A percentile compares a stretch with the other conserved stretches of the same genome.
Evolutionary conservation across 495 filamentous ascomycete species (phyloP).

Genomic region (Monascus purpureus): DNA sequence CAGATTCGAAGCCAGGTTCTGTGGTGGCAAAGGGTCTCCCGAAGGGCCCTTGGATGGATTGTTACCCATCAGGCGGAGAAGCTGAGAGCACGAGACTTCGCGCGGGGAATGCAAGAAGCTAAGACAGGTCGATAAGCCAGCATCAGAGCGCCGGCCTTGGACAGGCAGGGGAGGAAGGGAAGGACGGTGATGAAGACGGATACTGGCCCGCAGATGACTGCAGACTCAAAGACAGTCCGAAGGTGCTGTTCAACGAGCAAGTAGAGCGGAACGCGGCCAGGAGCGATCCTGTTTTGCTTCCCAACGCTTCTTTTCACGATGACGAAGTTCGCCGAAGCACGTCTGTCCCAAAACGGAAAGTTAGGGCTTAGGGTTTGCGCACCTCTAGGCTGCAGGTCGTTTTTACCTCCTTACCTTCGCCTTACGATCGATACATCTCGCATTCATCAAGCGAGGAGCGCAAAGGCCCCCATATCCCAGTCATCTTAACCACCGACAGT

Average conservation of each 20-base stretch:
- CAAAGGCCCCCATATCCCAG: no score
- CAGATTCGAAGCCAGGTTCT: conserved; percentile 9
- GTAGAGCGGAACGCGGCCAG: conserved; percentile 1
- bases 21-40: conserved; percentile 18
- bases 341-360: conserved; percentile 8
- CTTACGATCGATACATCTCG: no score
- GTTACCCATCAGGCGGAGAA: conserved; percentile 31
- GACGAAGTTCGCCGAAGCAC: conserved; percentile 11
- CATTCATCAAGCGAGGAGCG: no score
- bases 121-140: conserved; percentile 11
- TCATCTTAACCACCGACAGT: no score
- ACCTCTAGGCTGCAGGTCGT: no score
- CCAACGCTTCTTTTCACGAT: not conserved
- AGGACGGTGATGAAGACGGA: no score
- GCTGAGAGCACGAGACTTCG: conserved; percentile 3
- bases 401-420: no score
- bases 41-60: conserved; percentile 34
- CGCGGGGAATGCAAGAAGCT: conserved; percentile 2
- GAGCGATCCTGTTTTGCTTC: not conserved
- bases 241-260: not conserved
- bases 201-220: no score
- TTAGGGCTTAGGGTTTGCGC: conserved; percentile 13
- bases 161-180: conserved; percentile 6
- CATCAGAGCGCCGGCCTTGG: conserved; percentile 10
- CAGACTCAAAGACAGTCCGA: conserved; percentile 1